Evolutionary conservation across 2,329 filamentous ascomycete species (phyloP).

Genomic region (Sphaceloma murrayae): DNA sequence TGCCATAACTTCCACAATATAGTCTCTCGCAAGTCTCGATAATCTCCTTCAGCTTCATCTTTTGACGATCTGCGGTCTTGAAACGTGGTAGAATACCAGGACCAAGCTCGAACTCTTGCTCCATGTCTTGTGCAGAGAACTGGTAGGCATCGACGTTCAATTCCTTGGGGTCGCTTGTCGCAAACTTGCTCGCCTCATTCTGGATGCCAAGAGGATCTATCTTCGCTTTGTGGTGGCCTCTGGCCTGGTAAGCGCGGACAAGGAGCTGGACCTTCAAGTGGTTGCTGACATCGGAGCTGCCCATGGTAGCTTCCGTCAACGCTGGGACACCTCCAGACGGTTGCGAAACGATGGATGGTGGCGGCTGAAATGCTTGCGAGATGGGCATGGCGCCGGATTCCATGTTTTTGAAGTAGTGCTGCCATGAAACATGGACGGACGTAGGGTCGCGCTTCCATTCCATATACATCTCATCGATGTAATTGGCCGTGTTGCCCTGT

Average conservation of each 20-base stretch:
- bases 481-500: conserved; percentile 93
- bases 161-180: conserved; percentile 83
- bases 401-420: conserved; percentile 99
- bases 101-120: conserved; percentile 82
- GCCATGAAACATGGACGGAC: conserved; percentile 96
- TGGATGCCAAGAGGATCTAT: conserved; percentile 94
- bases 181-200: conserved; percentile 71
- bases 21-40: conserved; percentile 86
- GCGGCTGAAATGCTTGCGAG: conserved; percentile 91
- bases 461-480: conserved; percentile 99
- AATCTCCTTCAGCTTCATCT: conserved; percentile 95
- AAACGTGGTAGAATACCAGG: conserved; percentile 93
- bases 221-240: conserved; percentile 95
- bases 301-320: conserved; percentile 52
- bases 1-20: conserved; percentile 94
- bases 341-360: conserved; percentile 79
- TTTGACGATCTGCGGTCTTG: conserved; percentile 75
- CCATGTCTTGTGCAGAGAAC: conserved; percentile 88
- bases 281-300: conserved; percentile 79
- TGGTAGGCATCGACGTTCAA: conserved; percentile 87
- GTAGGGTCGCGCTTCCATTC: conserved; percentile 90
- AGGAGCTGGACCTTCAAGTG: conserved; percentile 97
- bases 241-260: conserved; percentile 93
- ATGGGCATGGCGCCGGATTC: conserved; percentile 96
- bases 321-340: conserved; percentile 70